Percentiles rank a stretch among this genome's conserved stretches.
phyloP scores from a whole-genome alignment of 257 asterid genomes.

The Knoxia roxburghii region DNA sequence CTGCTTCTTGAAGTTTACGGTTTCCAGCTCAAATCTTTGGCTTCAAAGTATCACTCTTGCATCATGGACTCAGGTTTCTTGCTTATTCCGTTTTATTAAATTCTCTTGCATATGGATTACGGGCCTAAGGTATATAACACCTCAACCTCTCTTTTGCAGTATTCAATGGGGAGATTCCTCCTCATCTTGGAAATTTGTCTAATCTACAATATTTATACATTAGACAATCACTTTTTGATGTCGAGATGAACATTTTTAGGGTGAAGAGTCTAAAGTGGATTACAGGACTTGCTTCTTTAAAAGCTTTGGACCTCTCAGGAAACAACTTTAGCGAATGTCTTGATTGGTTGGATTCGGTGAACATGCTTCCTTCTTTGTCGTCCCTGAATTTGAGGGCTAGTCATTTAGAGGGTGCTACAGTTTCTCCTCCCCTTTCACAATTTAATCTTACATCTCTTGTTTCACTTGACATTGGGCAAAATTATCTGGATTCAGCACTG shows the following conservation, averaged over 20 bases:
- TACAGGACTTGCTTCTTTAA: constrained; percentile 12
- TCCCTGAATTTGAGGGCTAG: neutral
- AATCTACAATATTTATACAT: constrained; percentile 13
- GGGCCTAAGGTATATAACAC: too few relatives aligned
- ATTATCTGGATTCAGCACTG: constrained; percentile 9
- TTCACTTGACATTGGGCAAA: constrained; percentile 8
- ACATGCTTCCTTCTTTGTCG: constrained; percentile 15
- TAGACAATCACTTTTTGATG: neutral
- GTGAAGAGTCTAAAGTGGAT: constrained; percentile 17
- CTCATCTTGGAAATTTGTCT: constrained; percentile 24
- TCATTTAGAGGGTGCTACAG: neutral
- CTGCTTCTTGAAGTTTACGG: too few relatives aligned
- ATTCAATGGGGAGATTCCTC: constrained; percentile 22
- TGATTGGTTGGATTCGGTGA: constrained; percentile 17
- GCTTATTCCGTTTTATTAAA: too few relatives aligned
- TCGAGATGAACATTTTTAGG: neutral
- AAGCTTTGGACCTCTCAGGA: constrained; percentile 6
- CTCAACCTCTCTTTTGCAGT: constrained; percentile 24
- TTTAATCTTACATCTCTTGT: constrained; percentile 18
- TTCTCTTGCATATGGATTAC: too few relatives aligned
- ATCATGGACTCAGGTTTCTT: too few relatives aligned
- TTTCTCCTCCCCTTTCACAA: neutral
- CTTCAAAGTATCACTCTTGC: too few relatives aligned
- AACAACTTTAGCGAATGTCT: neutral
- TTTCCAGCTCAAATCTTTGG: too few relatives aligned